These are phyloP conservation scores for Termitomyces titanicus DNA, from an alignment of 768 basidiomycete species.

Conservation along the genomic window DNA sequence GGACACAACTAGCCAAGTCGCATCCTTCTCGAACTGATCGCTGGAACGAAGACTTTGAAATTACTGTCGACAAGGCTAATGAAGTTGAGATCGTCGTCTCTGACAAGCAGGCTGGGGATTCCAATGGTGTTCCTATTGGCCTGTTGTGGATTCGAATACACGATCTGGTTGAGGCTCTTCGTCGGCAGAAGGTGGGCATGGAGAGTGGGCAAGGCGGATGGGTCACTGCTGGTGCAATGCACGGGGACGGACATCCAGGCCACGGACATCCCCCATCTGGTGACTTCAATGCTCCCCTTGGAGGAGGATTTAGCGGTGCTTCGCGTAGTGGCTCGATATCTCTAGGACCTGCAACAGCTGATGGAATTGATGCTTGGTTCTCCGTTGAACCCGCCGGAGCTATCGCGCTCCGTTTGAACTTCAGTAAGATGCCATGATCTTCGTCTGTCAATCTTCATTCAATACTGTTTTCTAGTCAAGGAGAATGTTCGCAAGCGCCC, in stretches of 20 bases:
- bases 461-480: conserved; percentile 62
- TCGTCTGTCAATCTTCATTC: conserved; percentile 11
- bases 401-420: conserved; percentile 82
- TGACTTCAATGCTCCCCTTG: conserved; percentile 48
- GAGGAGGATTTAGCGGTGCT: conserved; percentile 44
- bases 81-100: conserved; percentile 97
- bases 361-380: conserved; percentile 97
- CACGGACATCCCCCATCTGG: conserved; percentile 29
- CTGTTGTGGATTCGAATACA: conserved; percentile 92
- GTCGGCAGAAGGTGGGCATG: conserved; percentile 87
- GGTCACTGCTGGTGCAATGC: conserved; percentile 94
- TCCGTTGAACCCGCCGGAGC: conserved; percentile 97
- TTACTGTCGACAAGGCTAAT: conserved; percentile 95
- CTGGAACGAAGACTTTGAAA: conserved; percentile 98
- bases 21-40: conserved; percentile 92
- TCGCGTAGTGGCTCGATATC: conserved; percentile 33
- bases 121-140: conserved; percentile 85
- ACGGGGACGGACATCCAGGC: conserved; percentile 47
- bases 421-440: conserved; percentile 56
- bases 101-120: conserved; percentile 83
- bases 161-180: conserved; percentile 89
- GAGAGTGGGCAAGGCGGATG: conserved; percentile 88
- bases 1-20: conserved; percentile 86
- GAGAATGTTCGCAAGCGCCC: conserved; percentile 96
- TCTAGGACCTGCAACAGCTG: conserved; percentile 38